Base-by-base conservation (phyloP, 2,329 filamentous ascomycete genomes). In the Diplodia intermedia region DNA sequence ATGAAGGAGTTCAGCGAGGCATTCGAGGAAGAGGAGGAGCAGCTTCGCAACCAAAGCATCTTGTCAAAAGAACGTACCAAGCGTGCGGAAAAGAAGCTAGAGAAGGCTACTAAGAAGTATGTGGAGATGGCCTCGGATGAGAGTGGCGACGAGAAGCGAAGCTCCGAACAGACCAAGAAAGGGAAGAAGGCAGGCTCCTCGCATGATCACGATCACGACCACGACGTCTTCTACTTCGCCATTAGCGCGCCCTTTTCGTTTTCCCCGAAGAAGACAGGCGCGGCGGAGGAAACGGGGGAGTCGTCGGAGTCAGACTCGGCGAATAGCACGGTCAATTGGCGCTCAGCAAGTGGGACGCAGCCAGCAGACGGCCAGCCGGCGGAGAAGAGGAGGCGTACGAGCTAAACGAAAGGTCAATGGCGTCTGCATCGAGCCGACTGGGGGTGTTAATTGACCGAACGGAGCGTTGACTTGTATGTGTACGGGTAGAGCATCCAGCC, bases 1-100 rank as follows among this genome's bases (percentile, higher is more conserved):
- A 90, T 98, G 87, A 96, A 91, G 90, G 82, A 83, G 2, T 98
- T 94, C 75, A 93, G 89, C 0, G 94, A 98, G 76, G 82, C 80
- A 0, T 79, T 82, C 53, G 81, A 82, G 20, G 82, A 81, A 20
- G 84, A 84, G 36, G 75, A 77, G 15, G 75, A 76, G 26, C 73
- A 76, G 26, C 56, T 68, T 7, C 38, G 56, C 8, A 26, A 36
- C 18, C 33, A 63, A 14, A 62, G 56, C 57, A 54, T 68, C 18
- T 23, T 65, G 8, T 68, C 66, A 18, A 68, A 68, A 52, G 66
- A 68, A 18, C 43, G 60, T 15, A 40, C 36, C 2, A n/a, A 49
- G 43, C 56, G 49, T 12, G 33, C 70, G n/a, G 71, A 70, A n/a
- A 69, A 73, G 65, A 56, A 50, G 31, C 55, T 73, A 23, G 70